A percentile compares a stretch with the other conserved stretches of the same genome.
phyloP scores from a whole-genome alignment of 1,284 basidiomycete species.

The Xerocomus cyaneibrunnescens region DNA sequence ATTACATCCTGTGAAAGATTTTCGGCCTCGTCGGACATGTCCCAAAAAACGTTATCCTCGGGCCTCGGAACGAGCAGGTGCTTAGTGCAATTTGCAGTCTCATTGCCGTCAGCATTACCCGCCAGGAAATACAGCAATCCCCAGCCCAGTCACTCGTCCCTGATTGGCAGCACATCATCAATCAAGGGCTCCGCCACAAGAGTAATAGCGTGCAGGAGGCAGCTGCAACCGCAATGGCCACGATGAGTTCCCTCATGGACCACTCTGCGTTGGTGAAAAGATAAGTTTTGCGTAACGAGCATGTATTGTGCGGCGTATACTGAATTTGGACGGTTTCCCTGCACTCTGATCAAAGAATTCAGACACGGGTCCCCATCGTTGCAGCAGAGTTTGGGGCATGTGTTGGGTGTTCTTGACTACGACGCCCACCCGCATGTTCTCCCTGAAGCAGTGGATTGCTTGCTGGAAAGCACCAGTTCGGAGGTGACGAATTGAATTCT shows the following conservation, averaged over 20 bases:
- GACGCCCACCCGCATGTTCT: slow-evolving; percentile 52
- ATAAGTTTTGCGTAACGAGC: slow-evolving; percentile 47
- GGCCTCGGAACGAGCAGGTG: slow-evolving; percentile 72
- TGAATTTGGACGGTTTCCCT: slow-evolving; percentile 22
- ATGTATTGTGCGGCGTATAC: slow-evolving; percentile 13
- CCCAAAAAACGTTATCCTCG: slow-evolving; percentile 57
- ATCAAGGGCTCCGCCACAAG: slow-evolving; percentile 71
- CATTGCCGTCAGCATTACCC: slow-evolving; percentile 65
- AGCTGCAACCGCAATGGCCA: slow-evolving; percentile 62
- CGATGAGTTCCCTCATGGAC: slow-evolving; percentile 66
- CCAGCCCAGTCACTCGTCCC: slow-evolving; percentile 43
- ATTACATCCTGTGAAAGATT: slow-evolving; percentile 40
- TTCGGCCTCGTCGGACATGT: slow-evolving; percentile 58
- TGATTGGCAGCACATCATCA: slow-evolving; percentile 69
- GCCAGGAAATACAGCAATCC: slow-evolving; percentile 47
- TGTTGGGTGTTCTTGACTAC: slow-evolving; percentile 78
- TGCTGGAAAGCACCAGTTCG: slow-evolving; percentile 58
- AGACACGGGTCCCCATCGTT: slow-evolving; percentile 50
- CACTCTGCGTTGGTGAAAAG: slow-evolving; percentile 63
- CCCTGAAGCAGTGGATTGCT: slow-evolving; percentile 50
- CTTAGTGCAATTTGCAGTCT: slow-evolving; percentile 74
- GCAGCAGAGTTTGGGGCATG: slow-evolving; percentile 76
- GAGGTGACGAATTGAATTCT: slow-evolving; percentile 43
- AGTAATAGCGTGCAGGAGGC: slow-evolving; percentile 70
- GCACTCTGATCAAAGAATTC: slow-evolving; percentile 70